Percentiles rank a stretch among this genome's conserved stretches.
Conservation (phyloP, 306 rosid species). For the Astragalus membranaceus region DNA sequence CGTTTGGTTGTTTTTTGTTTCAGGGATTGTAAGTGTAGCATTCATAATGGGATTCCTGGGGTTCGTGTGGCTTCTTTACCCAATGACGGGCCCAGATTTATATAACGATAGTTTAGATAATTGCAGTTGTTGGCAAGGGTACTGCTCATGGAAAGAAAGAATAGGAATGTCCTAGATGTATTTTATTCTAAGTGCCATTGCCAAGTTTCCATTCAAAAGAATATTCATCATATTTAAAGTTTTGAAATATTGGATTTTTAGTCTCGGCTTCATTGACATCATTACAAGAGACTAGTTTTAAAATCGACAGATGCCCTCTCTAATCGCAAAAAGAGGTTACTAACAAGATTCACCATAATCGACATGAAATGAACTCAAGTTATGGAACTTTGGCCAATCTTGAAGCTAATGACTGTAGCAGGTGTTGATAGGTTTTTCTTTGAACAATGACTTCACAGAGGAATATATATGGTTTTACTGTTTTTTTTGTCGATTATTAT, state of each 20-base stretch:
- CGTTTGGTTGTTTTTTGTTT: conserved; percentile 22
- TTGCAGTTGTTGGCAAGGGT: conserved; percentile 90
- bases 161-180: conserved; percentile 13
- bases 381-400: not conserved
- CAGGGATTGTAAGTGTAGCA: conserved; percentile 58
- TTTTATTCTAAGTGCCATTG: not conserved
- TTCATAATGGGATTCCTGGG: conserved; percentile 59
- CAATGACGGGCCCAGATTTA: conserved; percentile 65
- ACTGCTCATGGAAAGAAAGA: conserved; percentile 58
- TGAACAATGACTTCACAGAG: not conserved
- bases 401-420: too few relatives aligned
- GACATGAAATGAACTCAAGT: not conserved
- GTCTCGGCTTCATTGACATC: not conserved
- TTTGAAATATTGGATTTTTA: not conserved
- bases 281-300: not conserved
- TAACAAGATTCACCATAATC: too few relatives aligned
- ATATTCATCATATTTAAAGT: not conserved
- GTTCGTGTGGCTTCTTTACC: conserved; percentile 76
- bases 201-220: not conserved
- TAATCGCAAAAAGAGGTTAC: not conserved
- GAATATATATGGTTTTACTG: not conserved
- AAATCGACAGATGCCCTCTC: not conserved
- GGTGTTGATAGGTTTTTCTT: too few relatives aligned
- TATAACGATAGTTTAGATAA: conserved; percentile 57
- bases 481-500: not conserved